A percentile compares a stretch with the other conserved stretches of the same genome.
Evolutionary conservation across 2,329 filamentous ascomycete species (phyloP).

Genomic region (Aspergillus brunneoviolaceus): DNA sequence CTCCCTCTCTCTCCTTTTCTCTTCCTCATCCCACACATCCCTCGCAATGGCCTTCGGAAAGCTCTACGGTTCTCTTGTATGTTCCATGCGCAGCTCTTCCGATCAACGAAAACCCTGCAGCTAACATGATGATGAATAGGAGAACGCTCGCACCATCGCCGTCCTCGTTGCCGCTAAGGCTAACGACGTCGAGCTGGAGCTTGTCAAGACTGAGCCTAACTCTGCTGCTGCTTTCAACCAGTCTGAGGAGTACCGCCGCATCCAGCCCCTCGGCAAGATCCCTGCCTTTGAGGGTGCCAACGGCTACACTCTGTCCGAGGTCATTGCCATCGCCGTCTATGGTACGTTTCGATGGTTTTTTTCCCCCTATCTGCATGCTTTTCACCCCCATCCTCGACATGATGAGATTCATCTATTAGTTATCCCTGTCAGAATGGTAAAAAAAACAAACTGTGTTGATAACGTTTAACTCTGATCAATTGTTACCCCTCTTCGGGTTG

Average conservation of each 20-base stretch:
- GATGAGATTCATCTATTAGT: constrained; percentile 81
- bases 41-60: constrained; percentile 93
- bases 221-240: constrained; percentile 61
- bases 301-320: constrained; percentile 85
- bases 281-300: constrained; percentile 91
- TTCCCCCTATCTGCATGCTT: constrained; percentile 5
- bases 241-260: constrained; percentile 74
- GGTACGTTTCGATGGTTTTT: constrained; percentile 62
- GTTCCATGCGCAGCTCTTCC: constrained; percentile 24
- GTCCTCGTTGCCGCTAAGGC: constrained; percentile 95
- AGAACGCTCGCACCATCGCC: constrained; percentile 84
- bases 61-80: constrained; percentile 84
- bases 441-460: constrained; percentile 68
- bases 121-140: constrained; percentile 52
- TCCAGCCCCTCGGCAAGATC: constrained; percentile 86
- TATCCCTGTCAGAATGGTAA: constrained; percentile 94
- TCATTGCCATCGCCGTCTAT: constrained; percentile 95
- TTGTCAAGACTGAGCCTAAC: constrained; percentile 61
- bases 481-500: constrained; percentile 42
- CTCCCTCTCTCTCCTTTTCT: constrained; percentile 13
- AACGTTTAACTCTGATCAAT: constrained; percentile 64
- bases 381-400: constrained; percentile 35
- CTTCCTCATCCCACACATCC: constrained; percentile 16
- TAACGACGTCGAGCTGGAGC: constrained; percentile 89
- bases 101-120: constrained; percentile 10